These are phyloP conservation scores for Lycium barbarum DNA, from an alignment of 257 asterid species.

Conservation along the genomic window DNA sequence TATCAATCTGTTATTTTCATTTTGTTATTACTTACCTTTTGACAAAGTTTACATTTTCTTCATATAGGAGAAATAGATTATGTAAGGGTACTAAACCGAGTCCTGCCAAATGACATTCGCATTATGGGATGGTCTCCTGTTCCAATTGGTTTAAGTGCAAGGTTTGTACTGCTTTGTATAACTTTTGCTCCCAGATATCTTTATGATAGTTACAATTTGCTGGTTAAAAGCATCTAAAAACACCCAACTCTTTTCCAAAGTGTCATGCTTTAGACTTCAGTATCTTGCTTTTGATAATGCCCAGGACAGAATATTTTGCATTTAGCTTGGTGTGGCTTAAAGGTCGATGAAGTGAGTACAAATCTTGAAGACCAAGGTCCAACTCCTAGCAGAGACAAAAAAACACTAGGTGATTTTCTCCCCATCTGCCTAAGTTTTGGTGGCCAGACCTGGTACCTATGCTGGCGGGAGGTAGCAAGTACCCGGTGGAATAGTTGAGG, in stretches of 20 bases:
- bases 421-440: neutral
- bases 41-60: slow-evolving; percentile 31
- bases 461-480: neutral
- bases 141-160: slow-evolving; percentile 82
- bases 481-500: neutral
- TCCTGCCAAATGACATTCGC: slow-evolving; percentile 87
- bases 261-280: neutral
- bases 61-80: slow-evolving; percentile 80
- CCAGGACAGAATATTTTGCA: neutral
- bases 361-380: neutral
- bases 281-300: neutral
- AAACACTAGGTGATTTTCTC: neutral
- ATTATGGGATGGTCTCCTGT: slow-evolving; percentile 95
- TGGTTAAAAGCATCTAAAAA: slow-evolving; percentile 1
- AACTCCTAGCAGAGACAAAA: neutral
- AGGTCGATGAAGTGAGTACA: neutral
- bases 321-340: neutral
- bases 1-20: slow-evolving; percentile 4
- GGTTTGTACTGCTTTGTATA: slow-evolving; percentile 50
- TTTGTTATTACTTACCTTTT: slow-evolving; percentile 21
- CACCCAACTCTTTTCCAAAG: neutral
- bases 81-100: slow-evolving; percentile 74
- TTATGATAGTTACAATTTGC: slow-evolving; percentile 29
- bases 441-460: neutral
- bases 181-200: slow-evolving; percentile 26